A percentile compares a stretch with the other conserved stretches of the same genome.
phyloP scores from a whole-genome alignment of 306 rosid genomes.

The Quercus variabilis region DNA sequence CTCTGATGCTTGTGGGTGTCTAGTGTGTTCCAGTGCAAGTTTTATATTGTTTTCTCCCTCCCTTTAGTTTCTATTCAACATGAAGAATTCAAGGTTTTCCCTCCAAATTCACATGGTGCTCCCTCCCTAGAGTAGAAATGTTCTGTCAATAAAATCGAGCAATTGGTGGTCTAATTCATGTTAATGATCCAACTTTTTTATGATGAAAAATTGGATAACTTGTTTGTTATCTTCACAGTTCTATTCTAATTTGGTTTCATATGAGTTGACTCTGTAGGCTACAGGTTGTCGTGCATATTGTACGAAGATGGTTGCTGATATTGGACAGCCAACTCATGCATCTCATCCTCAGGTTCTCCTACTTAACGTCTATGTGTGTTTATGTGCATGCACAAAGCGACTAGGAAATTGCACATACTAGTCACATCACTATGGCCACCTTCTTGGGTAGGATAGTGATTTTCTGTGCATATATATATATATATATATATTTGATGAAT shows the following conservation, averaged over 20 bases:
- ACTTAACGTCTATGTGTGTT: neutral
- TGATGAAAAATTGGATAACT: neutral
- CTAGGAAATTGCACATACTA: neutral
- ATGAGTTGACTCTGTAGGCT: conserved; percentile 39
- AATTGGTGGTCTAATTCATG: neutral
- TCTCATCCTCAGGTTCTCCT: conserved; percentile 76
- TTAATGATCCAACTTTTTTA: neutral
- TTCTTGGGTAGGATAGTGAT: neutral
- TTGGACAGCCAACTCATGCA: conserved; percentile 85
- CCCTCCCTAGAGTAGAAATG: neutral
- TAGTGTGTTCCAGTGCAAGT: neutral
- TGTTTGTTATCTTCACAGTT: neutral
- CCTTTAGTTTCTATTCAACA: neutral
- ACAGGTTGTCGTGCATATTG: conserved; percentile 47
- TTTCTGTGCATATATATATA: too few species aligned
- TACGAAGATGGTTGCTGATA: conserved; percentile 44
- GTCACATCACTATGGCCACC: neutral
- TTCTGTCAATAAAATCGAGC: neutral
- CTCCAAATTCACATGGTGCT: neutral
- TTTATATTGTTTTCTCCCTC: neutral
- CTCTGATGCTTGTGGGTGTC: neutral
- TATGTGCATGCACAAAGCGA: neutral
- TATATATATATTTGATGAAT: too few species aligned
- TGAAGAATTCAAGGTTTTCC: neutral
- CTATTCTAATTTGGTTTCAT: conserved; percentile 21